Evolutionary conservation across 257 asterid species (phyloP), one percentile per base, ranked within the genome.

Genomic region (Solanum chilense): DNA sequence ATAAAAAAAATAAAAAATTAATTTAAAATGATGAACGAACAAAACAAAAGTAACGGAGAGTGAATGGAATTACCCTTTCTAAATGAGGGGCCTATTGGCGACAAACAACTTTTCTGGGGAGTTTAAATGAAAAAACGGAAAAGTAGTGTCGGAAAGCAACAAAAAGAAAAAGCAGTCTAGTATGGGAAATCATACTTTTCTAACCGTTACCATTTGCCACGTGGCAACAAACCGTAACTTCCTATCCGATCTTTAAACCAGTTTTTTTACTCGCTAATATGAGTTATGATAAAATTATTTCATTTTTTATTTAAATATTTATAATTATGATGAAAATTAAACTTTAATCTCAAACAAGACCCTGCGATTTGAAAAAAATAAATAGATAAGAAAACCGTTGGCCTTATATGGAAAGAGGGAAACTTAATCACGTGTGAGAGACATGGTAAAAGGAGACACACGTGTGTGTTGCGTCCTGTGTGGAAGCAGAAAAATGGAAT

Each of bases 401-500:
- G 81, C 23, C 68, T 70, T 92, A 71, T 56, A 91, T 88, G 93
- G 68, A 66, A 82, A 70, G 60, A 23, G 88, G 56, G 88, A 86
- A 64, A 82, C 88, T 75, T 90, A 76, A 70, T 88, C 92, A 91
- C 93, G 92, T 91, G 92, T 68, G 83, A 21, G 42, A 62, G 87
- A 86, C 84, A 82, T 29, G 84, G 83, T 77, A 49, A 44, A 88
- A 83, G 84, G 91, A 86, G 90, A 90, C 94, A 90, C 94, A 93
- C 93, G 93, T 90, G 96, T 86, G 91, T 66, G 35, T 88, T 93
- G 93, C 88, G 42, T 88, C 92, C 91, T 89, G 78, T 49, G 77
- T 84, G 16, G 90, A 83, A 88, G 87, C 93, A 90, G 80, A 84
- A 66, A 84, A 62, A 42, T 11, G 68, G 85, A 81, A 87, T 86